These are phyloP conservation scores for Apiospora sp. DNA, from an alignment of 2,329 filamentous ascomycete genomes.

Conservation along the genomic window DNA sequence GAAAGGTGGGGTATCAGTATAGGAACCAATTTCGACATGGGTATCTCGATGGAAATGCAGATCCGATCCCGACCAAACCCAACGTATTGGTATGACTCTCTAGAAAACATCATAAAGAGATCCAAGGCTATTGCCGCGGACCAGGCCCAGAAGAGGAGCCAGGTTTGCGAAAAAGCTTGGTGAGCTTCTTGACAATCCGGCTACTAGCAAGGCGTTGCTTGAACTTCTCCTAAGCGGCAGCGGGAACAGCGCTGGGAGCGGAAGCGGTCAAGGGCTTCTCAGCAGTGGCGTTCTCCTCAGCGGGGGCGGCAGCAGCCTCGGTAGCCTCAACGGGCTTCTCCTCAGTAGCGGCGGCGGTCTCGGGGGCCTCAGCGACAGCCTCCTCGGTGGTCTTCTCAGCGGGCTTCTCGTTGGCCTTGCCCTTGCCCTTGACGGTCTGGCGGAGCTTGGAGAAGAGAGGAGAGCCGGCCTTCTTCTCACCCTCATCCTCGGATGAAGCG, in stretches of 20 bases:
- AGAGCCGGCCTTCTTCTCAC: conserved; percentile 61
- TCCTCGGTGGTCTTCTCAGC: conserved; percentile 29
- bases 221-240: conserved; percentile 43
- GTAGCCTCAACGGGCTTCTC: conserved; percentile 30
- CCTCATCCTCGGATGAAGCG: conserved; percentile 66
- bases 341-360: conserved; percentile 36
- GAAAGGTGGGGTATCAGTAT: conserved; percentile 44
- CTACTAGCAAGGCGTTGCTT: background rate
- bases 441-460: conserved; percentile 66
- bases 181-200: conserved; percentile 14
- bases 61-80: conserved; percentile 47
- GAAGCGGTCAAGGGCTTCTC: conserved; percentile 39
- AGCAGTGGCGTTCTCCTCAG: conserved; percentile 31
- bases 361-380: conserved; percentile 32
- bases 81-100: conserved; percentile 41
- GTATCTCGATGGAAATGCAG: conserved; percentile 48
- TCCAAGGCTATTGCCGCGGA: conserved; percentile 21
- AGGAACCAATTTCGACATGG: conserved; percentile 44
- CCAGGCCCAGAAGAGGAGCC: background rate
- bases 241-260: conserved; percentile 41
- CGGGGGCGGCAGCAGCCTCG: conserved; percentile 31
- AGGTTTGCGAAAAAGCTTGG: background rate
- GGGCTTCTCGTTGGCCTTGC: conserved; percentile 36
- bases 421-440: conserved; percentile 46
- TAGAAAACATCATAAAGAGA: conserved; percentile 40